These are phyloP conservation scores for Suhomyces atakaporum DNA, from an alignment of 1,139 yeast species.

Conservation along the genomic window DNA sequence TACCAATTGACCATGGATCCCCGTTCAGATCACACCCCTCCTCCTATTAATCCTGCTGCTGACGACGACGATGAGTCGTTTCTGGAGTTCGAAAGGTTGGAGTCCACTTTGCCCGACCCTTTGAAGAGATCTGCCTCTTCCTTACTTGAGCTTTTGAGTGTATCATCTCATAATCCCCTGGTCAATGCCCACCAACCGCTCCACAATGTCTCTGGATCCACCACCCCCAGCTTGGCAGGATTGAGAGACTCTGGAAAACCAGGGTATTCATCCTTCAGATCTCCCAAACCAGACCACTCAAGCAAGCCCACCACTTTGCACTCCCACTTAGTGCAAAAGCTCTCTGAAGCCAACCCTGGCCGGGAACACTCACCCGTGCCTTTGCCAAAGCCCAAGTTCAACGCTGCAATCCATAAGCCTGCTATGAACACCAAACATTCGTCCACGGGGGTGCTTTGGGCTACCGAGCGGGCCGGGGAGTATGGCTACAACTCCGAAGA, in stretches of 20 bases:
- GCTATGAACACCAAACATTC: slow-evolving; percentile 65
- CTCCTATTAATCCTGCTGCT: slow-evolving; percentile 10
- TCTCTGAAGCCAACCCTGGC: slow-evolving; percentile 38
- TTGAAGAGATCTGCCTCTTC: slow-evolving; percentile 46
- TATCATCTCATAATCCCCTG: slow-evolving; percentile 9
- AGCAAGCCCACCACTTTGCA: slow-evolving; percentile 10
- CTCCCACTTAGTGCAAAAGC: slow-evolving; percentile 30
- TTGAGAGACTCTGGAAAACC: slow-evolving; percentile 15
- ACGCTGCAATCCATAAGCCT: slow-evolving; percentile 53
- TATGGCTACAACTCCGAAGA: slow-evolving; percentile 54
- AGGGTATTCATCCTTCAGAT: slow-evolving; percentile 28
- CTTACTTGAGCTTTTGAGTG: slow-evolving; percentile 32
- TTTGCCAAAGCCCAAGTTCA: slow-evolving; percentile 49
- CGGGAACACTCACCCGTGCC: slow-evolving; percentile 53
- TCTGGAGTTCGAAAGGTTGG: slow-evolving; percentile 46
- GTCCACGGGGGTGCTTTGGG: slow-evolving; percentile 72
- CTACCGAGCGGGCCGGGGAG: slow-evolving; percentile 64
- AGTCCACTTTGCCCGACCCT: slow-evolving; percentile 47
- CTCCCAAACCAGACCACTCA: slow-evolving; percentile 17
- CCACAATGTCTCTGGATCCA: slow-evolving; percentile 4
- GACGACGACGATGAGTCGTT: slow-evolving; percentile 30
- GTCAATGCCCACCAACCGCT: slow-evolving; percentile 6
- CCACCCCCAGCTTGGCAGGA: slow-evolving; percentile 11
- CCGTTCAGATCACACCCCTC: slow-evolving; percentile 10
- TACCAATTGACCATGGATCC: slow-evolving; percentile 5